phyloP scores from a whole-genome alignment of 2,329 filamentous ascomycete genomes.

The Penicillium aurantiogriseum region DNA sequence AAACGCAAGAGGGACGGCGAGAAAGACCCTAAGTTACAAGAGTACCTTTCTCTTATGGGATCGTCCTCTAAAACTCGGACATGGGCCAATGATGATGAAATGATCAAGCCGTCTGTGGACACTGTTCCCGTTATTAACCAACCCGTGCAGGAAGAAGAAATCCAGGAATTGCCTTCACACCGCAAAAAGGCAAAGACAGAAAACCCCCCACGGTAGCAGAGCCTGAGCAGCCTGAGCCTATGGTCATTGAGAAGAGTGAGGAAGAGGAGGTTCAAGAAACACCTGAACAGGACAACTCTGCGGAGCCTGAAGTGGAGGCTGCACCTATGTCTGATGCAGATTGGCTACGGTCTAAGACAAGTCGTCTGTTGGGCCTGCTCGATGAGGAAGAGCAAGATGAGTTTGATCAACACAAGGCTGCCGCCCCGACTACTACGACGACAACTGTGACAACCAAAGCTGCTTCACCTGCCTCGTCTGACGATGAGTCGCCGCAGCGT shows the following conservation, averaged over 20 bases:
- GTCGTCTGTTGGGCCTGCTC: constrained; percentile 76
- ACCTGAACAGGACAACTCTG: constrained; percentile 17
- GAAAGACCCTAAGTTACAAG: constrained; percentile 78
- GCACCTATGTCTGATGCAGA: constrained; percentile 68
- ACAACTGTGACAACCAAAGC: constrained; percentile 7
- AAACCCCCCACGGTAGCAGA: constrained; percentile 49
- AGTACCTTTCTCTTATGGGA: constrained; percentile 83
- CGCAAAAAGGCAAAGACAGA: constrained; percentile 46
- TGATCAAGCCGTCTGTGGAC: constrained; percentile 29
- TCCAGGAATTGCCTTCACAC: constrained; percentile 43
- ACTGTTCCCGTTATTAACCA: constrained; percentile 22
- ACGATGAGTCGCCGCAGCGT: background rate
- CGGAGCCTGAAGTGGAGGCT: constrained; percentile 29
- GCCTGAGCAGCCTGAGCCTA: constrained; percentile 21
- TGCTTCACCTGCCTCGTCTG: background rate
- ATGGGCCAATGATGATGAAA: constrained; percentile 57
- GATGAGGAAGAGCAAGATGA: constrained; percentile 60
- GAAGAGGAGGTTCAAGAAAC: constrained; percentile 19
- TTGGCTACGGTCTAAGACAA: constrained; percentile 89
- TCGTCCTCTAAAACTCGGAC: constrained; percentile 62
- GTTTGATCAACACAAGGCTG: constrained; percentile 33
- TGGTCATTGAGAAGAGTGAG: constrained; percentile 26
- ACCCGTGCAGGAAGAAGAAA: constrained; percentile 18
- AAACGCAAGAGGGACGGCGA: constrained; percentile 47
- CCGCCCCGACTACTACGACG: constrained; percentile 15